Evolutionary conservation across 225 moss, liverwort and hornwort species (phyloP), one percentile per base, ranked within the genome.

Genomic region (Asterella californica): DNA sequence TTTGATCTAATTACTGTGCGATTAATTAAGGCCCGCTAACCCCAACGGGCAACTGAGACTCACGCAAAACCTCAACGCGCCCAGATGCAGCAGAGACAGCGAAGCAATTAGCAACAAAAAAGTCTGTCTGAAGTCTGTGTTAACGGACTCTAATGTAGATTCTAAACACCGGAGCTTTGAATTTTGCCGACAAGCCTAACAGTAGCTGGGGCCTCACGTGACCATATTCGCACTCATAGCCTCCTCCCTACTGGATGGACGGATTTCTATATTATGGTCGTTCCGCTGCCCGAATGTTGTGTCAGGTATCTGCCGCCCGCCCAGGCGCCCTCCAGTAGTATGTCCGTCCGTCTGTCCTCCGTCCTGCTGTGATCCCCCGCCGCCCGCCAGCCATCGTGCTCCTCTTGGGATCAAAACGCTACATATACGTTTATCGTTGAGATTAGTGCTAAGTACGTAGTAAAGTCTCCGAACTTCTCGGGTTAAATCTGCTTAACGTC

Each of bases 141-240:
- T 42, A 77, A 24, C 17, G 47, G 42, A 42, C 7, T 42, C 77
- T 63, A 64, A 77, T 2, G 77, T 47, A 64, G 63, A 64, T 77
- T 47, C 77, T 64, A 60, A 76, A 60, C 49, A 60, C 12, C 74
- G 9, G 29, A 24, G 60, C 60, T 76, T 60, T 60, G 42, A 76
- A 76, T 36, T 77, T 74, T 62, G 62, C 76, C 76, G 76, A 76
- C 76, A 76, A 37, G 69, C 42, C 68, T 47, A 63, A 62, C 63
- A 47, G 50, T 47, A 67, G 78, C 78, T 76, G 46, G 64, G 6
- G 9, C n/a, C 77, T 79, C 79, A 79, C 79, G 79, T 79, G 69
- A 79, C 69, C 79, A 50, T 42, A 70, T 37, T 79, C 27, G 7
- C 36, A 37, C 67, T 70, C 68, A 69, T 79, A 67, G 53, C 77